These are phyloP conservation scores for Lactarius indigo DNA, from an alignment of 768 basidiomycete genomes.

Conservation along the genomic window DNA sequence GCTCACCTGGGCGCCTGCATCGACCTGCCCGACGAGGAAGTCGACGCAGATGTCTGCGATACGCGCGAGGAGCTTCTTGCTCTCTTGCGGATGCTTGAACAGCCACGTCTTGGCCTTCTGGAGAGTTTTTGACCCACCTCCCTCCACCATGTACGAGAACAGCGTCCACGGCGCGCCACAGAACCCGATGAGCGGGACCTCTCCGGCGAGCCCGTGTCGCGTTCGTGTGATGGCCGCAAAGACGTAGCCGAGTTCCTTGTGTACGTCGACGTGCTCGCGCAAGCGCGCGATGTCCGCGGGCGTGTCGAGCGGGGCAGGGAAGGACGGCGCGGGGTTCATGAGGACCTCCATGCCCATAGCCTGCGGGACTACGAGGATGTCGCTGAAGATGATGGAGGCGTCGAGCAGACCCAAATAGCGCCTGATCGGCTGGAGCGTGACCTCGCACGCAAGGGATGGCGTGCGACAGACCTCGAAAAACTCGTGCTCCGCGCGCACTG, in stretches of 20 bases:
- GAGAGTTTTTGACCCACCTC: slow-evolving; percentile 86
- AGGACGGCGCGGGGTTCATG: slow-evolving; percentile 90
- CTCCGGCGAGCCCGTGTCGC: slow-evolving; percentile 72
- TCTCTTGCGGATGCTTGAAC: slow-evolving; percentile 84
- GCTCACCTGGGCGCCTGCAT: slow-evolving; percentile 91
- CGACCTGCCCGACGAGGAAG: slow-evolving; percentile 87
- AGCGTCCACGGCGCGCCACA: slow-evolving; percentile 98
- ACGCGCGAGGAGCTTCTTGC: slow-evolving; percentile 66
- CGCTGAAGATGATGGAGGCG: slow-evolving; percentile 96
- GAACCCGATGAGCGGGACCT: slow-evolving; percentile 96
- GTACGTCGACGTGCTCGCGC: slow-evolving; percentile 62
- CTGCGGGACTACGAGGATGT: slow-evolving; percentile 97
- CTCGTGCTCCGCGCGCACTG: slow-evolving; percentile 78
- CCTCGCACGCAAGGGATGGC: slow-evolving; percentile 80
- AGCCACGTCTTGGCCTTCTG: slow-evolving; percentile 94
- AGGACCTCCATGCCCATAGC: slow-evolving; percentile 94
- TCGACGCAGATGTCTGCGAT: slow-evolving; percentile 91
- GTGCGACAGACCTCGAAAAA: slow-evolving; percentile 96
- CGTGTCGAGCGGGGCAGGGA: slow-evolving; percentile 79
- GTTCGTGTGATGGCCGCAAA: slow-evolving; percentile 89
- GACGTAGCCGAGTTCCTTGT: slow-evolving; percentile 84
- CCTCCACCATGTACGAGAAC: slow-evolving; percentile 98
- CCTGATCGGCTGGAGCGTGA: slow-evolving; percentile 92
- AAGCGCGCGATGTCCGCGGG: slow-evolving; percentile 72
- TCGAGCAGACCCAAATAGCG: slow-evolving; percentile 85